These are phyloP conservation scores for Biscutella laevigata DNA, from an alignment of 441 rosid genomes.

Conservation along the genomic window DNA sequence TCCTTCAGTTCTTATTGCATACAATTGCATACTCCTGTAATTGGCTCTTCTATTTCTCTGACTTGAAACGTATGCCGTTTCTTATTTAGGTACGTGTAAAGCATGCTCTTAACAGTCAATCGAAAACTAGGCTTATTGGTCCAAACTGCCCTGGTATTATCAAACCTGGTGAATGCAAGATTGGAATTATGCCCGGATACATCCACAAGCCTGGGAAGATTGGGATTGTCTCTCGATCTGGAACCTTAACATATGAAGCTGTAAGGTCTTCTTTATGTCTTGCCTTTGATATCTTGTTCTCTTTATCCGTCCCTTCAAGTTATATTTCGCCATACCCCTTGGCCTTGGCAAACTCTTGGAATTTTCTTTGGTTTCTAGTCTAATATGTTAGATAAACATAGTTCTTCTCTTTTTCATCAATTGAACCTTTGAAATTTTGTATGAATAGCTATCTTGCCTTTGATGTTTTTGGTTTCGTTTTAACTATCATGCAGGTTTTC, in stretches of 20 bases:
- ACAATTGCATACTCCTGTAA: background rate
- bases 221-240: constrained; percentile 90
- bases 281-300: constrained; percentile 6
- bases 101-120: constrained; percentile 78
- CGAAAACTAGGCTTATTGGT: constrained; percentile 77
- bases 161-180: constrained; percentile 91
- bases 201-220: constrained; percentile 86
- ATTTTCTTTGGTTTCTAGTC: background rate
- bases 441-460: background rate
- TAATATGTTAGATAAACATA: background rate
- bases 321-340: background rate
- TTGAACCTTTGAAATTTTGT: background rate
- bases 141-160: constrained; percentile 94
- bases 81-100: constrained; percentile 68
- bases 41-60: constrained; percentile 6
- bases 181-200: constrained; percentile 93
- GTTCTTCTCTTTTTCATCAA: background rate
- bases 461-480: background rate
- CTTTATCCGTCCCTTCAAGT: background rate
- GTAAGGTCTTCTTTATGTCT: constrained; percentile 32
- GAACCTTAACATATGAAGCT: constrained; percentile 92
- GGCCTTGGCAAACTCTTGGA: background rate
- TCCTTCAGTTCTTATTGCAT: background rate
- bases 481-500: constrained; percentile 45
- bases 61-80: constrained; percentile 2